Evolutionary conservation across 768 basidiomycete genomes (phyloP).

Genomic region (Naematelia aurantialba): DNA sequence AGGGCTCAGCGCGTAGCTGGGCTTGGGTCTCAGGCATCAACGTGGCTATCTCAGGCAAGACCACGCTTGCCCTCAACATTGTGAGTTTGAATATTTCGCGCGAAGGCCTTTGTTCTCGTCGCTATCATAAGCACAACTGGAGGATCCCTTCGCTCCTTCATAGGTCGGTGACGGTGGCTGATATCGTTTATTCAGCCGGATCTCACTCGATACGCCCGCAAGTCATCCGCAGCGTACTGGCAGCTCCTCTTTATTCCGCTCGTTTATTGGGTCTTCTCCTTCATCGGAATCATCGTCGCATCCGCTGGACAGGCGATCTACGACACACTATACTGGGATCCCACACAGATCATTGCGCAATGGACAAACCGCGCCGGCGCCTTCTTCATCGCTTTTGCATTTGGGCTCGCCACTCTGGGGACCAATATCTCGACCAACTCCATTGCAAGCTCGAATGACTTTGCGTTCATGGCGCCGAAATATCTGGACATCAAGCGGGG

Average conservation of each 20-base stretch:
- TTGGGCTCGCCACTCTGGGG: slow-evolving; percentile 68
- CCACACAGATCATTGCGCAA: slow-evolving; percentile 62
- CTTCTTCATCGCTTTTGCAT: slow-evolving; percentile 76
- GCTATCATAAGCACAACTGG: neutral
- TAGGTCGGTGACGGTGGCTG: too few species aligned
- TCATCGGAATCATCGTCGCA: slow-evolving; percentile 76
- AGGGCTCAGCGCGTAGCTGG: slow-evolving; percentile 63
- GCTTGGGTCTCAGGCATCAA: slow-evolving; percentile 75
- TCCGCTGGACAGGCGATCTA: slow-evolving; percentile 70
- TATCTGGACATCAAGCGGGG: slow-evolving; percentile 80
- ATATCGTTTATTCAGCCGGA: slow-evolving; percentile 62
- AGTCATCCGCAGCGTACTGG: slow-evolving; percentile 54
- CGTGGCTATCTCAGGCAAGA: slow-evolving; percentile 68
- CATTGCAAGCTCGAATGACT: slow-evolving; percentile 73
- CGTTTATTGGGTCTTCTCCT: slow-evolving; percentile 71
- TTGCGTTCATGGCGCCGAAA: slow-evolving; percentile 69
- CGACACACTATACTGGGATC: slow-evolving; percentile 66
- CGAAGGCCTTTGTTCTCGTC: neutral
- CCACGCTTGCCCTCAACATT: slow-evolving; percentile 54
- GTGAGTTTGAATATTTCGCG: slow-evolving; percentile 51
- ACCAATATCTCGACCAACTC: slow-evolving; percentile 73
- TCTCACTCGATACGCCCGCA: slow-evolving; percentile 76
- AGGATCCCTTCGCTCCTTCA: too few species aligned
- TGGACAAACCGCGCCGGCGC: slow-evolving; percentile 83
- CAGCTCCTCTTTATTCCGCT: slow-evolving; percentile 73